Evolutionary conservation across 192 early-diverging fungal genomes (phyloP), one percentile per base, ranked within the genome.

Genomic region (Umbelopsis sp.): DNA sequence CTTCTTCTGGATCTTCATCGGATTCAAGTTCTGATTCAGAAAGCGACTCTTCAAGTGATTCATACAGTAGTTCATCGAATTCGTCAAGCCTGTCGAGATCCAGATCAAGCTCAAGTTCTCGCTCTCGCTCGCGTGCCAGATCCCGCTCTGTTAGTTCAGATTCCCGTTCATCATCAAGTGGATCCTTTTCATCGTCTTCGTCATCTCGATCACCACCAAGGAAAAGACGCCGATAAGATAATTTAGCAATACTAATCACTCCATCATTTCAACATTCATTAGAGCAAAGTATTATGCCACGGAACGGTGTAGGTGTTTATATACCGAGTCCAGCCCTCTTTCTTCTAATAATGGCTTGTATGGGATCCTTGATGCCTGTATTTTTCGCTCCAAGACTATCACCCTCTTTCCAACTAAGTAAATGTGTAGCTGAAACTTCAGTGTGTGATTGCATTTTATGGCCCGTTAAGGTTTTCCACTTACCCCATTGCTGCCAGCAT

Each of bases 401-500:
- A 20, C 84, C 84, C 68, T 81, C 74, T 14, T 66, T 79, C 84
- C 84, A 86, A 51, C 83, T 84, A 74, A 32, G 29, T 51, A 69
- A 59, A 20, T 31, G 26, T 70, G 14, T 36, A 70, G n/a, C 29
- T 4, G 44, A 44, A 25, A 47, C 16, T 29, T 38, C 44, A n/a
- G 32, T n/a, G 26, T 62, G 25, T 32, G 7, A 1, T 2, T 62
- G 0, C 12, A 20, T 53, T 22, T 22, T 25, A 26, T 24, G 10
- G 14, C 8, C 24, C 8, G 0, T 10, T 26, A 25, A 53, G 3
- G 5, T 31, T 1, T 0, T 29, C 21, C n/a, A 75, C 76, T 69
- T 80, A 92, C 75, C 91, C 91, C 87, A 93, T 88, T 49, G 81
- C 79, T 31, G 80, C 74, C 17, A 93, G 72, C 91, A 93, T 91